These are phyloP conservation scores for Verticillium dahliae DNA, from an alignment of 2,329 filamentous ascomycete species.

Conservation along the genomic window DNA sequence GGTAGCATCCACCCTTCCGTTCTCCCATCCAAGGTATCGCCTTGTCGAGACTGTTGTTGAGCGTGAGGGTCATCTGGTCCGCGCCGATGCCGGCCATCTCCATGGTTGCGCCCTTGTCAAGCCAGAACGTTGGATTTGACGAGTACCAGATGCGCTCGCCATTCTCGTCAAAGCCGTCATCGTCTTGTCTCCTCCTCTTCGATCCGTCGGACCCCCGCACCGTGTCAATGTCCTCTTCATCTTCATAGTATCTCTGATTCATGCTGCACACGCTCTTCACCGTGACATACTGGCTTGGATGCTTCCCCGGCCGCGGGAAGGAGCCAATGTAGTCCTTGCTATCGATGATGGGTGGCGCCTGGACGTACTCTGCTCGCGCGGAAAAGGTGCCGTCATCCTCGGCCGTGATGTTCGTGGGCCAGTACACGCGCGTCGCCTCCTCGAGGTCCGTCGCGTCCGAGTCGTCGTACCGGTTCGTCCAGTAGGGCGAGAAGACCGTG, in stretches of 20 bases:
- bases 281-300: conserved; percentile 9
- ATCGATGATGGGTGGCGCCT: background rate
- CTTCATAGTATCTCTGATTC: conserved; percentile 1
- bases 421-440: conserved; percentile 8
- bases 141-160: background rate
- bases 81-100: conserved; percentile 8
- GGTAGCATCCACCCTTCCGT: background rate
- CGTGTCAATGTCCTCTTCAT: background rate
- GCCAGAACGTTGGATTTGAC: conserved; percentile 9
- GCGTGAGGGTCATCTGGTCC: conserved; percentile 4
- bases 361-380: conserved; percentile 6
- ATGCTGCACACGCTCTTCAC: conserved; percentile 9
- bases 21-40: background rate
- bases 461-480: conserved; percentile 1
- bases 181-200: background rate
- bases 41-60: conserved; percentile 5
- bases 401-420: conserved; percentile 9
- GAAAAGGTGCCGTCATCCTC: conserved; percentile 3
- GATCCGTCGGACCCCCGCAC: background rate
- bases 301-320: background rate
- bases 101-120: conserved; percentile 6
- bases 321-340: background rate
- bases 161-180: background rate
- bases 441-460: conserved; percentile 6
- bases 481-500: background rate